A percentile compares a stretch with the other conserved stretches of the same genome.
phyloP scores from a whole-genome alignment of 2,329 filamentous ascomycete genomes.

The Penicillium italicum region DNA sequence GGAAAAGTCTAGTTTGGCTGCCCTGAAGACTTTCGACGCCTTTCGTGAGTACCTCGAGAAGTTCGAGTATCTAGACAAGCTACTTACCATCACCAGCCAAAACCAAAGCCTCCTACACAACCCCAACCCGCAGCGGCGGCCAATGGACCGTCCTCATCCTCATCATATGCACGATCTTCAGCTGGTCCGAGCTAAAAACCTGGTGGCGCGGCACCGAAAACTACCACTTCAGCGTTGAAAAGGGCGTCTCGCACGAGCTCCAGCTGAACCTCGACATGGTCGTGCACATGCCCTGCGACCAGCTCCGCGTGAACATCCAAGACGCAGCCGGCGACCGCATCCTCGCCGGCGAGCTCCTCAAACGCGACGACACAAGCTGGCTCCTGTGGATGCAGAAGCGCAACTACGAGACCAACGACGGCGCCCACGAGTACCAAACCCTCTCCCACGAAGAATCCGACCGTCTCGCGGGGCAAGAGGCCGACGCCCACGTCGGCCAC shows the following conservation, averaged over 20 bases:
- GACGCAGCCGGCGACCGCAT: conserved; percentile 92
- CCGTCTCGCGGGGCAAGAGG: conserved; percentile 48
- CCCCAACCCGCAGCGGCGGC: conserved; percentile 77
- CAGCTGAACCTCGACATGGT: conserved; percentile 97
- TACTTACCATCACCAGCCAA: conserved; percentile 62
- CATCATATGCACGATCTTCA: conserved; percentile 68
- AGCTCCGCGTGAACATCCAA: conserved; percentile 95
- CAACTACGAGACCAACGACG: conserved; percentile 53
- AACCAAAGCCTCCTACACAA: conserved; percentile 89
- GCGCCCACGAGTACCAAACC: conserved; percentile 55
- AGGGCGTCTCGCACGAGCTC: conserved; percentile 78
- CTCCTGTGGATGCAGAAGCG: conserved; percentile 71
- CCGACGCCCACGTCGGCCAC: conserved; percentile 85
- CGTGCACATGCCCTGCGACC: conserved; percentile 77
- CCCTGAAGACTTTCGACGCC: conserved; percentile 84
- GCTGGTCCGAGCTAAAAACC: conserved; percentile 70
- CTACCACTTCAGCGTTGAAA: conserved; percentile 91
- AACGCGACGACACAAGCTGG: conserved; percentile 77
- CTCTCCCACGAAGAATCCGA: conserved; percentile 62
- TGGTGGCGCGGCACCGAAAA: conserved; percentile 84
- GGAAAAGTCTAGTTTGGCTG: conserved; percentile 59
- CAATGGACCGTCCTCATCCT: conserved; percentile 88
- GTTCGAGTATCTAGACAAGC: neutral
- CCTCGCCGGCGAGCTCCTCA: conserved; percentile 70
- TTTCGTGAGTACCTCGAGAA: conserved; percentile 66